Percentiles rank a stretch among this genome's conserved stretches.
These are phyloP conservation scores for Neophaeococcomyces mojaviensis DNA, from an alignment of 2,329 filamentous ascomycete species.

Conservation along the genomic window DNA sequence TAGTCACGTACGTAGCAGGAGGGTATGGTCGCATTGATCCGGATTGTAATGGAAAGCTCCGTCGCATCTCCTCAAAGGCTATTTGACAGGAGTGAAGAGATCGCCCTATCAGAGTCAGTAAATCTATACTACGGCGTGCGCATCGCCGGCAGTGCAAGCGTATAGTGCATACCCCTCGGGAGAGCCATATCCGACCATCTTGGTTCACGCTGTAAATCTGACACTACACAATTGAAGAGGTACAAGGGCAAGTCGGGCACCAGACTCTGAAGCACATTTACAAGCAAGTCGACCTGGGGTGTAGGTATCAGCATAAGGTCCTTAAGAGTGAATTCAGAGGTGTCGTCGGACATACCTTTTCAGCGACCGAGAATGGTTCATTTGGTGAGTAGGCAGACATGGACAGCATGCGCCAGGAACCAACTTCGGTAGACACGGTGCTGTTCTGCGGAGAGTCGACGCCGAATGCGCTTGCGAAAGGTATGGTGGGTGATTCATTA, in stretches of 20 bases:
- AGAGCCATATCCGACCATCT: slow-evolving; percentile 21
- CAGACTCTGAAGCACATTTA: slow-evolving; percentile 20
- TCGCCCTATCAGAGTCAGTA: slow-evolving; percentile 18
- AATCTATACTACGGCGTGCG: slow-evolving; percentile 7
- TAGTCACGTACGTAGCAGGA: slow-evolving; percentile 5
- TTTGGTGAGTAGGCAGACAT: slow-evolving; percentile 8
- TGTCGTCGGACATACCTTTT: slow-evolving; percentile 7
- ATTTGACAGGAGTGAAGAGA: slow-evolving; percentile 18
- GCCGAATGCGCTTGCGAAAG: slow-evolving; percentile 4
- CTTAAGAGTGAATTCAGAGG: neutral
- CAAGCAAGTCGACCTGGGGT: slow-evolving; percentile 18
- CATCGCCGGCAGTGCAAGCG: neutral
- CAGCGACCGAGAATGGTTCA: slow-evolving; percentile 3
- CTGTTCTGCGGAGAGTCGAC: slow-evolving; percentile 5
- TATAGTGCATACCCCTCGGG: slow-evolving; percentile 19
- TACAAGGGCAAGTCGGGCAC: slow-evolving; percentile 18
- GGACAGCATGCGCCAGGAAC: slow-evolving; percentile 8
- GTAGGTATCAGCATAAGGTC: neutral
- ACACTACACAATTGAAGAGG: slow-evolving; percentile 16
- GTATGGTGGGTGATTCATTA: slow-evolving; percentile 6
- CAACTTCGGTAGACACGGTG: slow-evolving; percentile 1
- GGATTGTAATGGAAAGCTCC: slow-evolving; percentile 6
- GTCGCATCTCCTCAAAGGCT: slow-evolving; percentile 15
- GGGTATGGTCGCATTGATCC: slow-evolving; percentile 13
- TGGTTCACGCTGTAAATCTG: slow-evolving; percentile 14